Conservation (phyloP, 176 grass and related monocot genomes). For the Phoenix roebelenii region DNA sequence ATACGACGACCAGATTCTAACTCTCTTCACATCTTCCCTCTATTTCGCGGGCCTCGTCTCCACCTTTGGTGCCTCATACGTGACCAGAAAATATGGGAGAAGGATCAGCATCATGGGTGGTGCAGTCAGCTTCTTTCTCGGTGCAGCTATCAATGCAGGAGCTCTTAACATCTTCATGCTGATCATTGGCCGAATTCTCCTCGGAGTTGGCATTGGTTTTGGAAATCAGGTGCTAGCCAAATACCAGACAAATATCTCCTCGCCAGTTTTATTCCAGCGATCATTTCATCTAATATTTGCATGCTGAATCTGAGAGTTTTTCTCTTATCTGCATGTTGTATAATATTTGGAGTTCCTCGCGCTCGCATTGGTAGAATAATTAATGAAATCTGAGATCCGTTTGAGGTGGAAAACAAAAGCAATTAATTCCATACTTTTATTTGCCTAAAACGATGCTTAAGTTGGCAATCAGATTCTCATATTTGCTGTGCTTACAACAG, state of each 20-base stretch:
- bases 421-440: no score
- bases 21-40: conserved; percentile 58
- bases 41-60: conserved; percentile 51
- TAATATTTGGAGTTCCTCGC: no score
- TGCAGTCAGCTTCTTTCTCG: conserved; percentile 29
- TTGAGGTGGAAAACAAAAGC: no score
- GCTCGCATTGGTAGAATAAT: no score
- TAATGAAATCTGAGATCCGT: no score
- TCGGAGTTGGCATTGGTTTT: conserved; percentile 50
- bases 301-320: no score
- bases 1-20: conserved; percentile 48
- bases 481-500: conserved; percentile 13
- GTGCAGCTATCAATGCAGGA: not conserved
- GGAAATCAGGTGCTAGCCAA: conserved; percentile 32
- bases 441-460: not conserved
- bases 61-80: conserved; percentile 32
- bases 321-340: no score
- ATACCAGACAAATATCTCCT: no score
- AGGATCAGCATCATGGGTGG: no score
- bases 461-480: not conserved
- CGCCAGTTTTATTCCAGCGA: no score
- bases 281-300: no score
- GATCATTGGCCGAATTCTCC: conserved; percentile 48
- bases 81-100: no score
- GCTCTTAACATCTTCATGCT: conserved; percentile 25